A percentile compares a stretch with the other conserved stretches of the same genome.
phyloP scores from a whole-genome alignment of 495 filamentous ascomycete species.

The Wilcoxina mikolae region DNA sequence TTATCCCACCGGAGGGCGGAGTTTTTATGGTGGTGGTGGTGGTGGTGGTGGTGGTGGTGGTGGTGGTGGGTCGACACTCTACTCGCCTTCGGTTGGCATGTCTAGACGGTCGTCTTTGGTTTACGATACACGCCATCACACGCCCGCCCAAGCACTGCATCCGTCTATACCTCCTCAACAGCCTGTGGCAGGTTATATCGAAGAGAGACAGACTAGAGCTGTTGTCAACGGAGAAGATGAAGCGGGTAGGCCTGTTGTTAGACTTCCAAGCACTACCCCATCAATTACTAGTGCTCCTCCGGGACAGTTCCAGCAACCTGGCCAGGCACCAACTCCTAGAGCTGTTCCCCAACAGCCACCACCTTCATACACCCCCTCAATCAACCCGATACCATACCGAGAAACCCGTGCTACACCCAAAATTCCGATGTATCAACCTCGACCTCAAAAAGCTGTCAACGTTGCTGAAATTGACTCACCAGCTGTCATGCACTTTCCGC shows the following conservation, averaged over 20 bases:
- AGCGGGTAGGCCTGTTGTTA: conserved; percentile 60
- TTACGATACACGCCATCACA: conserved; percentile 43
- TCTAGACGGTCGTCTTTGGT: conserved; percentile 76
- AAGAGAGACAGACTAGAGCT: conserved; percentile 4
- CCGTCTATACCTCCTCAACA: not conserved
- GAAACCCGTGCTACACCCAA: conserved; percentile 55
- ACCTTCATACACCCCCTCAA: conserved; percentile 24
- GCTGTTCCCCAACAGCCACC: conserved; percentile 24
- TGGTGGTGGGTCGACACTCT: conserved; percentile 58
- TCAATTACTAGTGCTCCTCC: conserved; percentile 46
- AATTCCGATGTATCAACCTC: conserved; percentile 89
- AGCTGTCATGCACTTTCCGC: conserved; percentile 48
- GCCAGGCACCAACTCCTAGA: conserved; percentile 45
- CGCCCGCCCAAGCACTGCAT: not conserved
- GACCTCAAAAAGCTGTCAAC: conserved; percentile 86
- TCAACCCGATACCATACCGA: conserved; percentile 40
- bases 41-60: conserved; percentile 57
- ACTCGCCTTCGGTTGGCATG: conserved; percentile 81
- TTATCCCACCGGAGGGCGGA: conserved; percentile 47
- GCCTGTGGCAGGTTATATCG: not conserved
- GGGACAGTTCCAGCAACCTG: conserved; percentile 38
- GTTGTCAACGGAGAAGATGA: conserved; percentile 16
- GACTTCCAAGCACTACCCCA: conserved; percentile 46
- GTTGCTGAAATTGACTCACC: conserved; percentile 90
- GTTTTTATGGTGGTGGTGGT: conserved; percentile 68